phyloP scores from a whole-genome alignment of 345 rosid genomes.

The Gossypium mustelinum region DNA sequence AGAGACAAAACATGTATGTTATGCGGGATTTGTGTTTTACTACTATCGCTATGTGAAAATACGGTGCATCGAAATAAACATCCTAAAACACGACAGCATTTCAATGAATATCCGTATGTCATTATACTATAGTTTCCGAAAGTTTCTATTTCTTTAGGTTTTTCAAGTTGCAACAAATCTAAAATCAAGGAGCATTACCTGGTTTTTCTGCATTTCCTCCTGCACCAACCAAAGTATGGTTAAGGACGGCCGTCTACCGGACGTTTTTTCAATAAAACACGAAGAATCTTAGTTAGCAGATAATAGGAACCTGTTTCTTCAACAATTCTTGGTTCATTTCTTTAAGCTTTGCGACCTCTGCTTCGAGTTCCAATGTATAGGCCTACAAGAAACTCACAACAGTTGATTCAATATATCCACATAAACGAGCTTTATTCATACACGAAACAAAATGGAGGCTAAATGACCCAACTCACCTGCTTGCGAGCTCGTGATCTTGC shows the following conservation, averaged over 20 bases:
- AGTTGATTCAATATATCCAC: not conserved
- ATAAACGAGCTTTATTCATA: not conserved
- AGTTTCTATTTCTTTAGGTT: not conserved
- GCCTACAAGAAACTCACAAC: slow-evolving; percentile 47
- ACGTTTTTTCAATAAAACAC: slow-evolving; percentile 2
- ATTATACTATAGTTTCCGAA: not conserved
- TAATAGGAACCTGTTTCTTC: slow-evolving; percentile 57
- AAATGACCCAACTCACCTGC: slow-evolving; percentile 53
- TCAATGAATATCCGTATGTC: not conserved
- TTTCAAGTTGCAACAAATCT: not conserved
- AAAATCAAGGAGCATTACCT: slow-evolving; percentile 36
- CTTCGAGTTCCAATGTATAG: slow-evolving; percentile 86
- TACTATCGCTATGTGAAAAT: not conserved
- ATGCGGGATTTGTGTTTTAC: not conserved
- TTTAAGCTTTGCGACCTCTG: slow-evolving; percentile 77
- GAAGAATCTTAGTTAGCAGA: slow-evolving; percentile 20
- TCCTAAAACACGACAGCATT: not conserved
- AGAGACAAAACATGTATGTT: not conserved
- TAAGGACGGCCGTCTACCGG: slow-evolving; percentile 9
- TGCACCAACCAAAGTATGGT: slow-evolving; percentile 36
- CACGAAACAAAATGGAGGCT: slow-evolving; percentile 5
- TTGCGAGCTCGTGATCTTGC: slow-evolving; percentile 96
- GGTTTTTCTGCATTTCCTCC: slow-evolving; percentile 56
- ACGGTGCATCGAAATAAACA: not conserved
- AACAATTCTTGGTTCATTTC: slow-evolving; percentile 66